Percentiles rank a stretch among this genome's conserved stretches.
Evolutionary conservation across 1,139 yeast species (phyloP).

Genomic region (Yamadazyma epiphylla): DNA sequence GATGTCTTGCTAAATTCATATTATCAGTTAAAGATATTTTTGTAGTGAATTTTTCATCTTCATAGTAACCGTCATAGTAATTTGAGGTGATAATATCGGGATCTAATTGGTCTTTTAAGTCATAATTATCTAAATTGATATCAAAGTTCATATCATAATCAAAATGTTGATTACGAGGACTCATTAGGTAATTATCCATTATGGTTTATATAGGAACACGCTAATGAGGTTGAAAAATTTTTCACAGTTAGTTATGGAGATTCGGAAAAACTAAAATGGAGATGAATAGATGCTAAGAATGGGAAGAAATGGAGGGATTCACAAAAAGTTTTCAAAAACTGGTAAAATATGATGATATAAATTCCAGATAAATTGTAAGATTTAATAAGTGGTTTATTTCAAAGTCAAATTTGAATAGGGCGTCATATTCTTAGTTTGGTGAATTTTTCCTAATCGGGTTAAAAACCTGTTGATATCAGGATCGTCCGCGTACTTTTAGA

Average conservation of each 20-base stretch:
- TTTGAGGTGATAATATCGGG: slow-evolving; percentile 3
- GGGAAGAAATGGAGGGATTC: no score
- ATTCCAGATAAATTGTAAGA: no score
- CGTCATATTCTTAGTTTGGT: no score
- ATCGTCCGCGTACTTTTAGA: no score
- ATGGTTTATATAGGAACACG: background rate
- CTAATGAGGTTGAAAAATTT: slow-evolving; percentile 1
- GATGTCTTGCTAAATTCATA: slow-evolving; percentile 13
- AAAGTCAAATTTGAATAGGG: no score
- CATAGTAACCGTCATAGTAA: slow-evolving; percentile 2
- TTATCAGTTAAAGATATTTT: slow-evolving; percentile 11
- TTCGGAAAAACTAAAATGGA: no score
- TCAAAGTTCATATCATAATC: slow-evolving; percentile 16
- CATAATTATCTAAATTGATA: slow-evolving; percentile 8
- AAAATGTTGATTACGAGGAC: slow-evolving; percentile 35
- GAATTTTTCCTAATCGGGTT: slow-evolving; percentile 8
- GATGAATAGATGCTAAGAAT: no score
- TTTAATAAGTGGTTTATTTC: no score
- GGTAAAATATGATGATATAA: no score
- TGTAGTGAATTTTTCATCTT: background rate
- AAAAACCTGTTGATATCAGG: slow-evolving; percentile 6
- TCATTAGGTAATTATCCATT: slow-evolving; percentile 45
- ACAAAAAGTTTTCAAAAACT: no score
- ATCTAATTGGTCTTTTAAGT: slow-evolving; percentile 6
- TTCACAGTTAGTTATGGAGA: background rate